Base-by-base conservation (phyloP, 1,139 yeast species). In the Yamadazyma diddensiae region DNA sequence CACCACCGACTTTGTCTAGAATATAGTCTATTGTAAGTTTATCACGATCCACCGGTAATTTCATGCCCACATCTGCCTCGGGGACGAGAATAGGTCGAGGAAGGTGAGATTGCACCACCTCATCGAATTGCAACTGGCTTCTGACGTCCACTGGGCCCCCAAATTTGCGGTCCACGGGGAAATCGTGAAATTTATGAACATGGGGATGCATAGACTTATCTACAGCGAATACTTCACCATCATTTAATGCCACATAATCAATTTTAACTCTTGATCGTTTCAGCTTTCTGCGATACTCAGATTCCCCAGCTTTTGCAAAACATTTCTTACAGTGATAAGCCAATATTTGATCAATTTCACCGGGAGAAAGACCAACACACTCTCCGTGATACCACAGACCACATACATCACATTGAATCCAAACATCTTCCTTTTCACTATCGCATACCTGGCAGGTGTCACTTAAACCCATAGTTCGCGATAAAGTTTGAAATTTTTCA, bases 201-300 rank as follows among this genome's bases (percentile, higher is more conserved):
- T 83, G 88, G 4, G 86, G 85, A 51, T 82, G 90, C 25, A 64
- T 57, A 30, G 76, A 62, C 40, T 77, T 68, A 37, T 75, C 73
- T 19, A 79, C 70, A n/a, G 79, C 73, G 48, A 62, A 69, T 5
- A 71, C 63, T 23, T 80, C 84, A 1, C 95, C 95, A 32, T 79
- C 82, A 50, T 88, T 77, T 45, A 88, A 59, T 0, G 95, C 94
- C 7, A 77, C 79, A 51, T 88, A 88, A 53, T 88, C 95, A 26
- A 87, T 72, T 31, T 66, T 65, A 7, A 66, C 58, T 28, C 65
- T 62, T 10, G 71, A 58, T 24, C 94, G 64, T 18, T 73, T 69
- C 41, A 84, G 82, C 14, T 69, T 69, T 21, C 94, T 62, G 34
- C 70, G 71, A 29, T 61, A 53, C 7, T 70, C 54, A 3, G 84